These are phyloP conservation scores for Gaeumannomyces sp. DNA, from an alignment of 2,329 filamentous ascomycete species.

Conservation along the genomic window DNA sequence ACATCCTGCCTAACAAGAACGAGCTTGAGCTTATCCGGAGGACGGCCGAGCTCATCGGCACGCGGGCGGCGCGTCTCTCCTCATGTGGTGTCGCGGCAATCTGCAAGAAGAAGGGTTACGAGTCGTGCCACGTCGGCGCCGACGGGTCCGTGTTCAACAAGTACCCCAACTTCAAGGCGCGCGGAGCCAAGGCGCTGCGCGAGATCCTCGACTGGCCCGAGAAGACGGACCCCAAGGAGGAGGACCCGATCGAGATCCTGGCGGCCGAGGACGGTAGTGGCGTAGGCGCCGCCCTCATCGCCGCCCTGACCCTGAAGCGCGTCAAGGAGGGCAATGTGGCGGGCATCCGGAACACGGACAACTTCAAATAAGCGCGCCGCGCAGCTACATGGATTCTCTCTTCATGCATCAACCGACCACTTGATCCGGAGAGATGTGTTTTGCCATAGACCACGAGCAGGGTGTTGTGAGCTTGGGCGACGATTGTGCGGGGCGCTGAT, in stretches of 20 bases:
- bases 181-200: constrained; percentile 79
- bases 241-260: constrained; percentile 81
- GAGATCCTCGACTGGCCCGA: constrained; percentile 94
- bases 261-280: constrained; percentile 93
- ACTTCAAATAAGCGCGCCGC: constrained; percentile 38
- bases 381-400: background rate
- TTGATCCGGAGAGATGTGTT: background rate
- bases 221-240: constrained; percentile 61
- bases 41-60: constrained; percentile 89
- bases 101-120: constrained; percentile 89
- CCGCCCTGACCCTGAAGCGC: constrained; percentile 61
- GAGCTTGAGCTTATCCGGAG: constrained; percentile 88
- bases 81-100: constrained; percentile 94
- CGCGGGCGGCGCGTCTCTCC: constrained; percentile 85
- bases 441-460: background rate
- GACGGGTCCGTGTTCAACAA: constrained; percentile 99
- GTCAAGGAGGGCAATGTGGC: constrained; percentile 57
- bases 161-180: constrained; percentile 95
- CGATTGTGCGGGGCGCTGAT: background rate
- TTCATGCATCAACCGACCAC: background rate
- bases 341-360: constrained; percentile 59
- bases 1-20: constrained; percentile 61
- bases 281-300: constrained; percentile 95
- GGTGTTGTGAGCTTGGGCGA: background rate
- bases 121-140: constrained; percentile 86